Conservation (phyloP, 192 early-diverging fungal species). For the Oehlia diaphana region DNA sequence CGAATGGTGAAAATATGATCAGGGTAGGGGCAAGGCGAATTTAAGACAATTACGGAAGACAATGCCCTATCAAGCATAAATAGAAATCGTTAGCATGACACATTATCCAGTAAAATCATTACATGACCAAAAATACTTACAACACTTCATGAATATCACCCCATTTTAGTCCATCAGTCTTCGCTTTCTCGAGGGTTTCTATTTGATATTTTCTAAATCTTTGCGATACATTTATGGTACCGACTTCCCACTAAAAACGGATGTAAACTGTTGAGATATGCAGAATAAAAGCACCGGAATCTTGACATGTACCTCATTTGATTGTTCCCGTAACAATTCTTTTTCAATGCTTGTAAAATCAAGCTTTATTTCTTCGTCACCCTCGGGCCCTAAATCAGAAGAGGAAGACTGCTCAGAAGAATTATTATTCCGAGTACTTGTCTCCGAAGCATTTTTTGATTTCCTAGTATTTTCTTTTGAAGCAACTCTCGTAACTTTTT, state of each 20-base stretch:
- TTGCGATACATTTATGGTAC: conserved; percentile 15
- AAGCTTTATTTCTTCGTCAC: conserved; percentile 27
- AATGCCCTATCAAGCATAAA: background rate
- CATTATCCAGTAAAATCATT: background rate
- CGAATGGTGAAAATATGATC: background rate
- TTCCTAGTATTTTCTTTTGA: too few species aligned
- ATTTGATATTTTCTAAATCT: conserved; percentile 27
- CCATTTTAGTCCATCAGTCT: conserved; percentile 17
- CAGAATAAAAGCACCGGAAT: conserved; percentile 20
- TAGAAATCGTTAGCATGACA: background rate
- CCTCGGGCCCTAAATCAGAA: conserved; percentile 20
- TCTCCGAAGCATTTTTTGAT: too few species aligned
- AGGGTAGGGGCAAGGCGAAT: background rate
- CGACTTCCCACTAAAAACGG: conserved; percentile 25
- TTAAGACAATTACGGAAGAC: background rate
- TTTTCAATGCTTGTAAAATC: conserved; percentile 16
- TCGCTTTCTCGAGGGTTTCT: conserved; percentile 29
- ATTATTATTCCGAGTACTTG: too few species aligned
- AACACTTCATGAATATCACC: conserved; percentile 23
- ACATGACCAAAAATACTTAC: conserved; percentile 22
- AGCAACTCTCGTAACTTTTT: too few species aligned
- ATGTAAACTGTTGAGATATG: background rate
- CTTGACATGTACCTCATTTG: conserved; percentile 27
- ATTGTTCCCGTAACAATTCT: conserved; percentile 14
- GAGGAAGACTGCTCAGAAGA: too few species aligned